phyloP scores from a whole-genome alignment of 2,329 filamentous ascomycete species.

The Stachybotrys echinatus region DNA sequence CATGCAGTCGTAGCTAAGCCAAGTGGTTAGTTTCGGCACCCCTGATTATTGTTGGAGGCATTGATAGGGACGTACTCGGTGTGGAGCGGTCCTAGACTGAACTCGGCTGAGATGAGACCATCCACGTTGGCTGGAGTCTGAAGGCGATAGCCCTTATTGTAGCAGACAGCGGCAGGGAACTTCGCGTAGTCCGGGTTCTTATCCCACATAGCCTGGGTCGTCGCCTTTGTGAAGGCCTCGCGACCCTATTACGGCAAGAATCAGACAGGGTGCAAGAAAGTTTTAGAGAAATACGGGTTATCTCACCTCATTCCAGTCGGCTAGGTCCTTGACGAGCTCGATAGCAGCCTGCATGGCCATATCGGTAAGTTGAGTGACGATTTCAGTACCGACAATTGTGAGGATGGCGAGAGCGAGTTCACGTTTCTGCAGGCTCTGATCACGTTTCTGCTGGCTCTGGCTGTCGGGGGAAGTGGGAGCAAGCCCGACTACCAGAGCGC shows the following conservation, averaged over 20 bases:
- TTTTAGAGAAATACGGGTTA: not conserved
- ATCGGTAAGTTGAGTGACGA: not conserved
- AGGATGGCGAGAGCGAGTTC: not conserved
- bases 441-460: not conserved
- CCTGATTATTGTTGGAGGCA: not conserved
- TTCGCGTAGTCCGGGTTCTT: not conserved
- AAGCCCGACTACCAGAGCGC: not conserved
- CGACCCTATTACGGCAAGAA: not conserved
- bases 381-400: not conserved
- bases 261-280: not conserved
- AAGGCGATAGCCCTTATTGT: not conserved
- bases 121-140: not conserved
- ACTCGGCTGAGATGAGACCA: not conserved
- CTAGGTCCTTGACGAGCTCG: not conserved
- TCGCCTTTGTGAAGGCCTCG: not conserved
- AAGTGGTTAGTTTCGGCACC: not conserved
- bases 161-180: conserved; percentile 1
- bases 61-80: not conserved
- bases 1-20: conserved; percentile 1
- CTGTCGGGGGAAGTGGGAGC: not conserved
- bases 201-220: not conserved
- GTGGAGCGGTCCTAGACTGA: not conserved
- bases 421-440: not conserved
- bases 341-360: not conserved
- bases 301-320: not conserved